These are phyloP conservation scores for Pseudocercospora vitis DNA, from an alignment of 2,329 filamentous ascomycete species.

Conservation along the genomic window DNA sequence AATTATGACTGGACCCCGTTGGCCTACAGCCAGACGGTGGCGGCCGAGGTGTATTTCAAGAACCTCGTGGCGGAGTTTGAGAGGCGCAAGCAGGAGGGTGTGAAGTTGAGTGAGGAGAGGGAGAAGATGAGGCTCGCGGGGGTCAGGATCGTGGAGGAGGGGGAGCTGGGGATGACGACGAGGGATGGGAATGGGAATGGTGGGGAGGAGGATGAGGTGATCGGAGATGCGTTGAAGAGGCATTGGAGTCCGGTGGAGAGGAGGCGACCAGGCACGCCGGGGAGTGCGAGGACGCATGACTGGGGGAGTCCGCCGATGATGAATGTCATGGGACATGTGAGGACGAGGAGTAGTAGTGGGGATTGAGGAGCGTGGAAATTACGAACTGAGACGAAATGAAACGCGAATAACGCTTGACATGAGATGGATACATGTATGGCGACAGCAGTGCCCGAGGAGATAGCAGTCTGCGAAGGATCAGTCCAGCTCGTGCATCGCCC, in stretches of 20 bases:
- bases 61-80: slow-evolving; percentile 71
- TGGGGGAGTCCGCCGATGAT: slow-evolving; percentile 26
- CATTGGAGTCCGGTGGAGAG: slow-evolving; percentile 37
- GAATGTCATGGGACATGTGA: slow-evolving; percentile 26
- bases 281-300: slow-evolving; percentile 27
- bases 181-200: slow-evolving; percentile 15
- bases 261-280: slow-evolving; percentile 32
- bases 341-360: slow-evolving; percentile 29
- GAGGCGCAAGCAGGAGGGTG: slow-evolving; percentile 54
- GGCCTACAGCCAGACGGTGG: slow-evolving; percentile 78
- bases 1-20: slow-evolving; percentile 78
- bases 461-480: too few relatives aligned
- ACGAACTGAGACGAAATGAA: too few relatives aligned
- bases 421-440: too few relatives aligned
- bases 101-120: slow-evolving; percentile 36
- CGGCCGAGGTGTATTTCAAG: slow-evolving; percentile 82
- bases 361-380: slow-evolving; percentile 11
- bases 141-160: slow-evolving; percentile 32
- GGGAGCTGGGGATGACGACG: too few relatives aligned
- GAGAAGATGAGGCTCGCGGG: slow-evolving; percentile 34
- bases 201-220: slow-evolving; percentile 30
- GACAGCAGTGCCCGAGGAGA: too few relatives aligned
- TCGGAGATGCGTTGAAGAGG: slow-evolving; percentile 33
- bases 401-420: too few relatives aligned
- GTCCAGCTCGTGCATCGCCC: too few relatives aligned